phyloP scores from a whole-genome alignment of 495 filamentous ascomycete genomes.

The Podospora pseudoanserina region DNA sequence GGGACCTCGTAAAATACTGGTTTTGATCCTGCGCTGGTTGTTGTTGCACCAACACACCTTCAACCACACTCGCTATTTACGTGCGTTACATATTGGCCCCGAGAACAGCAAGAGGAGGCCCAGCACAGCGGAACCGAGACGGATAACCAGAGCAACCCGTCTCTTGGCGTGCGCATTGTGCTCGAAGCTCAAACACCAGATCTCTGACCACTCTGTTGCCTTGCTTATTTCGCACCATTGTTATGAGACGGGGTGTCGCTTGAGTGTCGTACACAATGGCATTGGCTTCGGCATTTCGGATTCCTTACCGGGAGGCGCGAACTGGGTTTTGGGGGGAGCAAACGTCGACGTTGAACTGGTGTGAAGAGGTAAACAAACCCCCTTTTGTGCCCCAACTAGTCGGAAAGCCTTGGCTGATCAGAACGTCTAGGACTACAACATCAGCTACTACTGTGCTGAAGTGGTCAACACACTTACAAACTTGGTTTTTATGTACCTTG shows the following conservation, averaged over 20 bases:
- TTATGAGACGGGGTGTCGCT: neutral
- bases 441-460: constrained; percentile 48
- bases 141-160: neutral
- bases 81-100: neutral
- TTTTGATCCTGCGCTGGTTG: neutral
- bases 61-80: neutral
- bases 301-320: constrained; percentile 66
- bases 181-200: neutral
- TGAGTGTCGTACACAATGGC: constrained; percentile 11
- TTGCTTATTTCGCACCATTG: neutral
- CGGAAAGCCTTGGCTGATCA: neutral
- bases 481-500: constrained; percentile 69
- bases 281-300: constrained; percentile 29
- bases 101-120: too few relatives aligned
- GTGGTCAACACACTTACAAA: constrained; percentile 68
- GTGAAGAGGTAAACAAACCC: constrained; percentile 66
- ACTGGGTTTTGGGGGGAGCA: constrained; percentile 80
- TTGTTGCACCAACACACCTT: neutral
- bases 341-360: constrained; percentile 89
- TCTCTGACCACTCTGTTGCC: neutral
- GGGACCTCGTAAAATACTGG: neutral
- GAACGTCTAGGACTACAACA: constrained; percentile 43
- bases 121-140: too few relatives aligned
- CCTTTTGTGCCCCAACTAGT: neutral
- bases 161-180: neutral